These are phyloP conservation scores for Ceratocystis cubensis DNA, from an alignment of 2,329 filamentous ascomycete species.

Conservation along the genomic window DNA sequence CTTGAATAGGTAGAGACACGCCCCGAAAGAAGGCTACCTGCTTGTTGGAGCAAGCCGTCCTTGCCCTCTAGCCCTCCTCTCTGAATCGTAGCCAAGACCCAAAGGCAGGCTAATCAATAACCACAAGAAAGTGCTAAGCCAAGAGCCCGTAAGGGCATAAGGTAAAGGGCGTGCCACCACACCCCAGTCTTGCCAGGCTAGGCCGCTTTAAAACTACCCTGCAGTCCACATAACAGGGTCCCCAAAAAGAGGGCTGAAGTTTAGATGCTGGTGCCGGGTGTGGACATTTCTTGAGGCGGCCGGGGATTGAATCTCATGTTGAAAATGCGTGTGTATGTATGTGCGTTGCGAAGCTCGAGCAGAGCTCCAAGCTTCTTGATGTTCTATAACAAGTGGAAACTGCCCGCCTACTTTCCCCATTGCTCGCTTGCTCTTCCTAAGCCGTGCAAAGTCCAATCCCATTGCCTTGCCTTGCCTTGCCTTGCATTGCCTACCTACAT, in stretches of 20 bases:
- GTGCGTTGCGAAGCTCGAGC: background rate
- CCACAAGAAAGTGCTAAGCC: no score
- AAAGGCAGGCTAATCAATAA: no score
- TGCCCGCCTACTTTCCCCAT: background rate
- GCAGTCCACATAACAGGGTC: background rate
- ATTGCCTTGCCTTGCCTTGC: no score
- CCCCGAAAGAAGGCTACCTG: no score
- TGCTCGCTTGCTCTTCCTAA: background rate
- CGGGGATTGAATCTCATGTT: no score
- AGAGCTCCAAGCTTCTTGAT: background rate
- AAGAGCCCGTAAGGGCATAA: no score
- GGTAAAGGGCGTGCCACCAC: no score
- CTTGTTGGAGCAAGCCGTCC: no score
- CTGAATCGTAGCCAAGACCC: no score
- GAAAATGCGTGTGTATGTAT: no score
- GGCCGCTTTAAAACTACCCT: background rate
- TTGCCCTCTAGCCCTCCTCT: no score
- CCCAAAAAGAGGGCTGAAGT: background rate
- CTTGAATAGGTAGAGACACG: background rate
- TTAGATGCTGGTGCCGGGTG: background rate
- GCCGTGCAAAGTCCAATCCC: background rate
- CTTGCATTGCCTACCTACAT: background rate
- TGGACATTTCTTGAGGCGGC: background rate
- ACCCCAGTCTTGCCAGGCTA: background rate
- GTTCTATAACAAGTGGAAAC: background rate